Percentiles rank a stretch among this genome's conserved stretches.
Evolutionary conservation across 768 basidiomycete genomes (phyloP).

Genomic region (Tricholoma sp.): DNA sequence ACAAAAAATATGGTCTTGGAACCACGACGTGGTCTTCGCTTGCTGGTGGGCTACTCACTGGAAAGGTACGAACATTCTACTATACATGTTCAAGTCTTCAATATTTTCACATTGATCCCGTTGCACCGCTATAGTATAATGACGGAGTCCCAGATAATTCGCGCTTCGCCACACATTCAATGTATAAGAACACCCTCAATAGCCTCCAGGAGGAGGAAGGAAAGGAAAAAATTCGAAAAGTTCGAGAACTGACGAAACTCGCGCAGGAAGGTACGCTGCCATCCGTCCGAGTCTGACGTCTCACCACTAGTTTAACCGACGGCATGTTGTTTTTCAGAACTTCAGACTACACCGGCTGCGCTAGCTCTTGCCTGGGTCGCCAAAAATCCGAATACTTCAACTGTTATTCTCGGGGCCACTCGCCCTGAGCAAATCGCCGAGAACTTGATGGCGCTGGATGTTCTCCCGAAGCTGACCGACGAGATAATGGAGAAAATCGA

Average conservation of each 20-base stretch:
- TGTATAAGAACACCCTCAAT: conserved; percentile 48
- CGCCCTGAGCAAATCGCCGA: too few relatives aligned
- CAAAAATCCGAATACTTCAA: conserved; percentile 59
- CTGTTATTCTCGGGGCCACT: too few relatives aligned
- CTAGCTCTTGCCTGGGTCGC: conserved; percentile 78
- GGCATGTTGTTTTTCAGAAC: too few relatives aligned
- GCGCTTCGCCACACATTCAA: conserved; percentile 52
- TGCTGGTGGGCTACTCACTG: conserved; percentile 66
- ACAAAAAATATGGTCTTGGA: conserved; percentile 58
- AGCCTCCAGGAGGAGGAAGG: conserved; percentile 52
- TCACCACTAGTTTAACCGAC: too few relatives aligned
- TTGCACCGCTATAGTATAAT: conserved; percentile 49
- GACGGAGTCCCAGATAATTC: conserved; percentile 67
- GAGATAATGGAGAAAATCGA: too few relatives aligned
- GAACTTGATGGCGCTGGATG: too few relatives aligned
- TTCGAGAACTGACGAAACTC: conserved; percentile 57
- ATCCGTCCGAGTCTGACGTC: background rate
- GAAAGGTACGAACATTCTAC: conserved; percentile 42
- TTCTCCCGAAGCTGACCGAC: too few relatives aligned
- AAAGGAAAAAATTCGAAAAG: conserved; percentile 61
- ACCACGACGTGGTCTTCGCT: conserved; percentile 73
- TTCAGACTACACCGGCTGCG: conserved; percentile 54
- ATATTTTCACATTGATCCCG: too few relatives aligned
- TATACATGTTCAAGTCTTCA: background rate
- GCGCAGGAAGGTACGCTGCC: conserved; percentile 43